Evolutionary conservation across 2,329 filamentous ascomycete species (phyloP).

Genomic region (Phialophora verrucosa): DNA sequence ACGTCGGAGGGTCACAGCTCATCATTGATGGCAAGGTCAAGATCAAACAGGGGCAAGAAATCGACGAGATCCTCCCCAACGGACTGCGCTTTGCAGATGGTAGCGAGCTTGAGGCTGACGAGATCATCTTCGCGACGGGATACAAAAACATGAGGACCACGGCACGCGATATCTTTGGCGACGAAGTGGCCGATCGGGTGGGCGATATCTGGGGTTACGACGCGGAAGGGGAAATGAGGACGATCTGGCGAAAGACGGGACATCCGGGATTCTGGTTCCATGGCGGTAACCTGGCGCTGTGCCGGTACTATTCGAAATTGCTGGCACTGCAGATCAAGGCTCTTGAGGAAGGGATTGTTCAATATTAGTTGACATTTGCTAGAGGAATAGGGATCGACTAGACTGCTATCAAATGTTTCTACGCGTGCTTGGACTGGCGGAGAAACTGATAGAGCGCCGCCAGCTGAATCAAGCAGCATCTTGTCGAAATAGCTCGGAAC

Average conservation of each 20-base stretch:
- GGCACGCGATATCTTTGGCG: constrained; percentile 66
- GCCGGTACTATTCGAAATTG: constrained; percentile 64
- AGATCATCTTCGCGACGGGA: constrained; percentile 64
- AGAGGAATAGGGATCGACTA: neutral
- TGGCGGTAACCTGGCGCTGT: constrained; percentile 68
- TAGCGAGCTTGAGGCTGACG: constrained; percentile 64
- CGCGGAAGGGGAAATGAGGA: constrained; percentile 59
- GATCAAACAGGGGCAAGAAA: constrained; percentile 67
- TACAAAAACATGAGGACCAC: constrained; percentile 72
- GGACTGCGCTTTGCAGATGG: constrained; percentile 63
- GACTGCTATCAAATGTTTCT: neutral
- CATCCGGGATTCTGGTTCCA: constrained; percentile 72
- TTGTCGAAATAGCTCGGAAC: no score
- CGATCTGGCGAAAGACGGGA: constrained; percentile 66
- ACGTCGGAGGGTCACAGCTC: constrained; percentile 67
- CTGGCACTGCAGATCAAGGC: constrained; percentile 60
- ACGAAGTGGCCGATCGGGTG: constrained; percentile 64
- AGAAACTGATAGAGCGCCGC: neutral
- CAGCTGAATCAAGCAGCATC: no score
- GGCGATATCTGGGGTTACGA: constrained; percentile 68
- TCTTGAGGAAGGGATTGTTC: constrained; percentile 21
- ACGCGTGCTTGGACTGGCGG: neutral
- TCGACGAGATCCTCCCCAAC: constrained; percentile 58
- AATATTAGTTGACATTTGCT: constrained; percentile 12
- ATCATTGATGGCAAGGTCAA: constrained; percentile 69